A percentile compares a stretch with the other conserved stretches of the same genome.
Conservation (phyloP, 2,329 filamentous ascomycete genomes). For the Aspergillus piperis region DNA sequence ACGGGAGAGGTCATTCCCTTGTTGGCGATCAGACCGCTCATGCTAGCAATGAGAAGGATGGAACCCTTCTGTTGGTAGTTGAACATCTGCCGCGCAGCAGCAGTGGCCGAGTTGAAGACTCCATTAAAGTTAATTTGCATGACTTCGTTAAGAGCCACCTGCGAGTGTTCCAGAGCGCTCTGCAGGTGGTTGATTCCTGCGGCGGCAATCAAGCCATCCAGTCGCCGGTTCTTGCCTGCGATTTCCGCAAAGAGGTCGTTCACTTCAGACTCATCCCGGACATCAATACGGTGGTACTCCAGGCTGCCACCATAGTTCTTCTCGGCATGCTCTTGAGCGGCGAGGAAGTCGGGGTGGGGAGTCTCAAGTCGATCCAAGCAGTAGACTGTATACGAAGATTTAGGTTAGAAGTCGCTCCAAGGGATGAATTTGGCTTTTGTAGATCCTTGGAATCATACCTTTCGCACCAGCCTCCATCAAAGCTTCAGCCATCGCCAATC, state of each 20-base stretch:
- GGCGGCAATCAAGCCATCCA: constrained; percentile 47
- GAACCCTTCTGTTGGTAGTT: constrained; percentile 51
- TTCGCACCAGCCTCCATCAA: constrained; percentile 52
- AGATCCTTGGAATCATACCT: constrained; percentile 29
- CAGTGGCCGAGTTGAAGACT: constrained; percentile 51
- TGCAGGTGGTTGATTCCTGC: constrained; percentile 48
- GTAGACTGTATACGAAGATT: constrained; percentile 41
- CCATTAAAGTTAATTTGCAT: constrained; percentile 54
- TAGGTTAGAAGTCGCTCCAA: background rate
- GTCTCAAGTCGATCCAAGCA: constrained; percentile 49
- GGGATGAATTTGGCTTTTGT: background rate
- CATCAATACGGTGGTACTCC: constrained; percentile 51
- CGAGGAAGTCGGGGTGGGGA: constrained; percentile 47
- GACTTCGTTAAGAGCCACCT: constrained; percentile 45
- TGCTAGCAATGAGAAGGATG: constrained; percentile 54
- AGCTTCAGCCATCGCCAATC: constrained; percentile 49
- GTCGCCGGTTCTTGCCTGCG: constrained; percentile 35
- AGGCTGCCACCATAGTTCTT: constrained; percentile 43
- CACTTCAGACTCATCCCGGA: constrained; percentile 42
- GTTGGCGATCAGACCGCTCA: constrained; percentile 54
- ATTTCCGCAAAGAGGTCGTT: constrained; percentile 40
- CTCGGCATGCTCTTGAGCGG: constrained; percentile 40
- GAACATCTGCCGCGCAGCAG: constrained; percentile 52
- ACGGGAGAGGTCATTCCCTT: constrained; percentile 46
- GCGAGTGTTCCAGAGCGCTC: constrained; percentile 43